phyloP scores from a whole-genome alignment of 768 basidiomycete genomes.

The Pisolithus microcarpus region DNA sequence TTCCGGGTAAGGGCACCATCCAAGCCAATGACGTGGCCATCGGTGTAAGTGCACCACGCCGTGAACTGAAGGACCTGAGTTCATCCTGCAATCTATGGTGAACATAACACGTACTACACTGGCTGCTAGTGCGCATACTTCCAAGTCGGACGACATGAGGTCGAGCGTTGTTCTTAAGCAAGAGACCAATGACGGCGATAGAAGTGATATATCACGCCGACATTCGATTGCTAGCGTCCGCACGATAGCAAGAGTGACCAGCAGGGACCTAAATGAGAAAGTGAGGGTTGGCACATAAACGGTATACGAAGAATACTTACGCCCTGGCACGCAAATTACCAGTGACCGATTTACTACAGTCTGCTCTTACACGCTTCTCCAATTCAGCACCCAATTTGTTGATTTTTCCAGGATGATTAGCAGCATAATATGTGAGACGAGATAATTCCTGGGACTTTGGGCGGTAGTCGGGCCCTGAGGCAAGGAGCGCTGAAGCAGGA shows the following conservation, averaged over 20 bases:
- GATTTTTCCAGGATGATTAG: slow-evolving; percentile 76
- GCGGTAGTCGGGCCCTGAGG: slow-evolving; percentile 68
- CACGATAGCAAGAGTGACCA: slow-evolving; percentile 79
- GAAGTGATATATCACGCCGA: slow-evolving; percentile 69
- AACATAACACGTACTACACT: slow-evolving; percentile 56
- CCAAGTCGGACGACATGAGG: slow-evolving; percentile 57
- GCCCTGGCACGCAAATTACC: slow-evolving; percentile 76
- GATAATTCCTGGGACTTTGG: slow-evolving; percentile 85
- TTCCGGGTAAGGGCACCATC: slow-evolving; percentile 62
- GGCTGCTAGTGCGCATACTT: slow-evolving; percentile 70
- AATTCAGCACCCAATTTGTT: slow-evolving; percentile 70
- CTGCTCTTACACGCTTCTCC: slow-evolving; percentile 62
- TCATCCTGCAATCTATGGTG: not conserved
- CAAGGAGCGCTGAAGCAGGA: slow-evolving; percentile 61
- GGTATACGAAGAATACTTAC: slow-evolving; percentile 38
- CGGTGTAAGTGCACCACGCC: slow-evolving; percentile 88
- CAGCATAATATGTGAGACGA: slow-evolving; percentile 78
- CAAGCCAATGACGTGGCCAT: slow-evolving; percentile 74
- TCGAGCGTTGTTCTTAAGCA: slow-evolving; percentile 54
- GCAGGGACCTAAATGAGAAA: slow-evolving; percentile 46
- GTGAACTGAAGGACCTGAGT: slow-evolving; percentile 53
- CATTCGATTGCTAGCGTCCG: slow-evolving; percentile 82
- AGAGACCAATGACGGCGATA: slow-evolving; percentile 62
- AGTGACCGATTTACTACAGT: slow-evolving; percentile 55
- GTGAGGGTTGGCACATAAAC: slow-evolving; percentile 2